Percentiles rank a stretch among this genome's conserved stretches.
phyloP scores from a whole-genome alignment of 2,329 filamentous ascomycete species.

The Tolypocladium sp. region DNA sequence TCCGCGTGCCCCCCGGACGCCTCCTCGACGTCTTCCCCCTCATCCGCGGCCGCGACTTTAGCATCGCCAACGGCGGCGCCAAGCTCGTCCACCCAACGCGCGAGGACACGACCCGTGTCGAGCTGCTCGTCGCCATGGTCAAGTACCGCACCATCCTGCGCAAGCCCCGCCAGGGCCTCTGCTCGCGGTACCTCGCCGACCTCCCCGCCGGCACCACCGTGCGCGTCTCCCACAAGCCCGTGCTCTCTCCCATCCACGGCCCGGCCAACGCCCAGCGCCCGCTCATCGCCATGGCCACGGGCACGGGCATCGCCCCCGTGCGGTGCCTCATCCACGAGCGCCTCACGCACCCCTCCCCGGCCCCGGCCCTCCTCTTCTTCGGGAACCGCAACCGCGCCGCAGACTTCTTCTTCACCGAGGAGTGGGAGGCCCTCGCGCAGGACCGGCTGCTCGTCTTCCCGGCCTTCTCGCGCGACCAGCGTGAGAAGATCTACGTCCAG shows the following conservation, averaged over 20 bases:
- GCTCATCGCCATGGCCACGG: conserved; percentile 71
- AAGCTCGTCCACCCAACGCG: conserved; percentile 19
- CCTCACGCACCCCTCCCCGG: conserved; percentile 13
- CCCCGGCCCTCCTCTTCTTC: conserved; percentile 61
- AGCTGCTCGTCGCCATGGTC: conserved; percentile 78
- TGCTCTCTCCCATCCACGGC: conserved; percentile 30
- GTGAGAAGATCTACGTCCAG: conserved; percentile 47
- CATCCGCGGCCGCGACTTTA: conserved; percentile 86
- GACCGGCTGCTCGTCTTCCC: conserved; percentile 24
- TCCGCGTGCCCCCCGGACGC: conserved; percentile 70
- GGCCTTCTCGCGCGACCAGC: conserved; percentile 40
- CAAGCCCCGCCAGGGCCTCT: conserved; percentile 76
- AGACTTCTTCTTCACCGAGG: conserved; percentile 74
- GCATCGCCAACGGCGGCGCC: conserved; percentile 68
- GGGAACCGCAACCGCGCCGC: conserved; percentile 66
- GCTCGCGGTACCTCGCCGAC: conserved; percentile 72
- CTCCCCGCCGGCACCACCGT: conserved; percentile 51
- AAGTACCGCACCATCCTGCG: conserved; percentile 85
- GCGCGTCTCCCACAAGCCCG: conserved; percentile 47
- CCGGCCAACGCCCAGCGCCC: conserved; percentile 35
- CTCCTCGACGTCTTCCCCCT: conserved; percentile 66
- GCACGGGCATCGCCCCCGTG: conserved; percentile 81
- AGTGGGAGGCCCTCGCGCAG: conserved; percentile 47
- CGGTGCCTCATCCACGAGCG: conserved; percentile 74
- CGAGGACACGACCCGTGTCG: conserved; percentile 38